Base-by-base conservation (phyloP, 1,284 basidiomycete species). In the Ceratobasidium sp. region DNA sequence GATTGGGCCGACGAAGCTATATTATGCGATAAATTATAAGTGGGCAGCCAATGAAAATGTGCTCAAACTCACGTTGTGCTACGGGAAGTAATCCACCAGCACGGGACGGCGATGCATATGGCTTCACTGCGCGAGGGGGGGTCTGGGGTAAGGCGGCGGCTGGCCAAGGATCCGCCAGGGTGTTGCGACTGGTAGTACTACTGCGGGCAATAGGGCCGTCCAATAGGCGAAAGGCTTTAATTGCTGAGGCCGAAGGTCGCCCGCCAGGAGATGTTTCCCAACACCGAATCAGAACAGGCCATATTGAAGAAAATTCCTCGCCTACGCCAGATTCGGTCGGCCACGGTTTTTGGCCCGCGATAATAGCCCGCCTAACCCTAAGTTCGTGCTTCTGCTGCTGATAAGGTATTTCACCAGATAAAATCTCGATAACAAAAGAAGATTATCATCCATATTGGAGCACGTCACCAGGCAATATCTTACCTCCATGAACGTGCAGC, bases 1-100 rank as follows among this genome's bases (percentile, higher is more conserved):
- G 85, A 86, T 84, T 43, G 81, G 78, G 4, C 81, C 80, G 1
- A 81, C 79, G 77, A 69, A 41, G 34, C 74, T 71, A 37, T 43
- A 59, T 48, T 54, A 51, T 82, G 82, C 64, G 81, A n/a, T n/a
- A n/a, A n/a, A 24, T 11, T 78, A 75, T 29, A 58, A 74, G 64
- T 54, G 61, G 68, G 74, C 68, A 41, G 59, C 14, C 63, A 29
- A 74, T 46, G 34, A 87, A 82, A 65, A 91, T 90, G 22, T 13
- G 39, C 19, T 24, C 48, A 49, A 53, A 58, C 53, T n/a, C n/a
- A 29, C 64, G 49, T 8, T 14, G 37, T n/a, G n/a, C n/a, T n/a
- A 71, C n/a, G 62, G 54, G 64, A 74, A 69, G 51, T 43, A 3
- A 59, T 46, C 37, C 66, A 56, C 43, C 43, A 46, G 43, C 43